These are phyloP conservation scores for Tricholomella constricta DNA, from an alignment of 768 basidiomycete species.

Conservation along the genomic window DNA sequence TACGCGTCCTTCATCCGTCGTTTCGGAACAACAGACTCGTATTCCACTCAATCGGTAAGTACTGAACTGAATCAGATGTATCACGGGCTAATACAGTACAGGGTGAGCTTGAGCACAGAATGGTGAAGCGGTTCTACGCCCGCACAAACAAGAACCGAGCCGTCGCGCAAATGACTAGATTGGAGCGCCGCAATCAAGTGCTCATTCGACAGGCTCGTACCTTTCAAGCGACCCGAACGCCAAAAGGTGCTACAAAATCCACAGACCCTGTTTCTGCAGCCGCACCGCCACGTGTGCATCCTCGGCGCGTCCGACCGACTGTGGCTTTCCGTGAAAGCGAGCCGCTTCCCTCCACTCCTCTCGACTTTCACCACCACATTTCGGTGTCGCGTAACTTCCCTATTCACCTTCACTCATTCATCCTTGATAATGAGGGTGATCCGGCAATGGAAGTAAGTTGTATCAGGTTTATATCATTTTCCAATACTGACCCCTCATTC, in stretches of 20 bases:
- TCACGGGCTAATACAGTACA: background rate
- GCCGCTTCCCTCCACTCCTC: constrained; percentile 8
- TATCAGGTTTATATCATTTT: background rate
- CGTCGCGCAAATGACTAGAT: constrained; percentile 22
- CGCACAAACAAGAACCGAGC: constrained; percentile 30
- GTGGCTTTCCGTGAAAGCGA: constrained; percentile 7
- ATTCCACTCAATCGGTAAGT: constrained; percentile 17
- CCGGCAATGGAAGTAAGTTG: constrained; percentile 12
- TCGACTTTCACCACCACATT: constrained; percentile 15
- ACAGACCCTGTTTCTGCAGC: background rate
- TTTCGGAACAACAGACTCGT: constrained; percentile 9
- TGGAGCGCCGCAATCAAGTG: constrained; percentile 4
- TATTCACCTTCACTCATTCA: constrained; percentile 4
- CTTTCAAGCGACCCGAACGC: background rate
- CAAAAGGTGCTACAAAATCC: background rate
- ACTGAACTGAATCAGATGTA: background rate
- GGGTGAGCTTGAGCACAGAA: constrained; percentile 35
- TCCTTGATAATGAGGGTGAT: constrained; percentile 22
- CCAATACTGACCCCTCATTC: background rate
- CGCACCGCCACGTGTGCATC: too few species aligned
- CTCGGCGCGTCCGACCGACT: background rate
- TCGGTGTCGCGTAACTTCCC: constrained; percentile 5
- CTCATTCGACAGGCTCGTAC: background rate
- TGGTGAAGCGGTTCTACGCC: constrained; percentile 11
- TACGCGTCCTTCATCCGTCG: constrained; percentile 8